Percentiles rank a stretch among this genome's conserved stretches.
These are phyloP conservation scores for Xylaria grammica DNA, from an alignment of 495 filamentous ascomycete species.

Conservation along the genomic window DNA sequence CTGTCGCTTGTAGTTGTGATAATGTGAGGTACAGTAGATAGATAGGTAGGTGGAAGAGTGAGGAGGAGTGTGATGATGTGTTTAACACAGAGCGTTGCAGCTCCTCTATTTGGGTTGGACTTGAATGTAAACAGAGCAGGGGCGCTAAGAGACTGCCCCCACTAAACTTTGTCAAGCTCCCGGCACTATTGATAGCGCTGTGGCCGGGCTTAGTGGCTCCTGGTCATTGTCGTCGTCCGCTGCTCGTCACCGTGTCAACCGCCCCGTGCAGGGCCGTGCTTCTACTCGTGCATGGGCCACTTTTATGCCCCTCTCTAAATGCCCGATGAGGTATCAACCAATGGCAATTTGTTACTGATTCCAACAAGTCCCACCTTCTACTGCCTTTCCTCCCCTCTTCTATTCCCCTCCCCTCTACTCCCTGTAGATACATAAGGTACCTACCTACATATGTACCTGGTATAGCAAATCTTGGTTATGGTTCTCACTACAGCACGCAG, in stretches of 20 bases:
- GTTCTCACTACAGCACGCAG: neutral
- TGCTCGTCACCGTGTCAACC: conserved; percentile 20
- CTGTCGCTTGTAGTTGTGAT: conserved; percentile 6
- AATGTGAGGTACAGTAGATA: neutral
- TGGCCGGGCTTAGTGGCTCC: too few relatives aligned
- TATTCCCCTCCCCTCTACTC: too few relatives aligned
- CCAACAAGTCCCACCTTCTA: too few relatives aligned
- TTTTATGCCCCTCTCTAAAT: conserved; percentile 14
- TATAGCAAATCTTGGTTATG: conserved; percentile 14
- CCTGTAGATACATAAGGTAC: too few relatives aligned
- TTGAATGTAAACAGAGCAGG: conserved; percentile 28
- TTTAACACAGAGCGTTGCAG: conserved; percentile 3
- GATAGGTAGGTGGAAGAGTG: conserved; percentile 2
- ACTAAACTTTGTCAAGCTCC: conserved; percentile 15
- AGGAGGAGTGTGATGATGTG: conserved; percentile 2
- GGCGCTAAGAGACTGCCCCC: conserved; percentile 14
- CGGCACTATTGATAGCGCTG: conserved; percentile 22
- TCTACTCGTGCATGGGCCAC: neutral
- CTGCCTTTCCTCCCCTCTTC: neutral
- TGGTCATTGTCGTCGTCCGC: too few relatives aligned
- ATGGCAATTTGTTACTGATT: neutral
- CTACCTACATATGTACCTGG: too few relatives aligned
- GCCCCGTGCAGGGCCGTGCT: neutral
- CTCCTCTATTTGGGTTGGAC: conserved; percentile 27
- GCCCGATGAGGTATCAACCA: neutral